Conservation (phyloP, 2,329 filamentous ascomycete species). For the Fusarium sublunatum region DNA sequence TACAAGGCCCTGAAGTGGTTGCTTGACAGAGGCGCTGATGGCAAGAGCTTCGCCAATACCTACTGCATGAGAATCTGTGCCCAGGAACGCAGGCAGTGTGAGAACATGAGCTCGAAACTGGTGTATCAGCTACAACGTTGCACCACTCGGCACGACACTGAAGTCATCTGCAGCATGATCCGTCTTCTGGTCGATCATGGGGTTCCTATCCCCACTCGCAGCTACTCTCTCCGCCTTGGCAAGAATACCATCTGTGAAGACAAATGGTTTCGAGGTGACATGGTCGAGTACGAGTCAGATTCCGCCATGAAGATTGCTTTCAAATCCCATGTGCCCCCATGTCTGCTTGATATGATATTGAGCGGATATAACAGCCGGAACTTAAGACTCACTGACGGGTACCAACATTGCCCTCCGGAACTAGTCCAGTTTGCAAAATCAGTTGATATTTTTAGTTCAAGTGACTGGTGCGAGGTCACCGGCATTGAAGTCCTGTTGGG, state of each 20-base stretch:
- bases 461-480: neutral
- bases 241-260: neutral
- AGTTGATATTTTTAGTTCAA: no score
- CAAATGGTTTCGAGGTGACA: neutral
- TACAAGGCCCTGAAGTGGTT: constrained; percentile 12
- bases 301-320: neutral
- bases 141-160: neutral
- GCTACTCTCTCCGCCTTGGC: neutral
- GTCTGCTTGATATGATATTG: constrained; percentile 17
- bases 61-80: neutral
- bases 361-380: neutral
- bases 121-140: neutral
- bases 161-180: constrained; percentile 1
- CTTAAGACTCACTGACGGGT: neutral
- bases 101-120: constrained; percentile 1
- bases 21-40: constrained; percentile 10
- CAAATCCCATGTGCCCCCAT: constrained; percentile 11
- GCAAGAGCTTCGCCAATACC: neutral
- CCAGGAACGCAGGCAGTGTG: neutral
- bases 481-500: neutral
- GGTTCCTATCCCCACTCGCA: neutral
- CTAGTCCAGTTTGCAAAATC: neutral
- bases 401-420: neutral
- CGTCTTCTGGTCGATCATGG: constrained; percentile 6
- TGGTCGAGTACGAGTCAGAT: neutral